phyloP scores from a whole-genome alignment of 441 rosid genomes.

The Capsella rubella region DNA sequence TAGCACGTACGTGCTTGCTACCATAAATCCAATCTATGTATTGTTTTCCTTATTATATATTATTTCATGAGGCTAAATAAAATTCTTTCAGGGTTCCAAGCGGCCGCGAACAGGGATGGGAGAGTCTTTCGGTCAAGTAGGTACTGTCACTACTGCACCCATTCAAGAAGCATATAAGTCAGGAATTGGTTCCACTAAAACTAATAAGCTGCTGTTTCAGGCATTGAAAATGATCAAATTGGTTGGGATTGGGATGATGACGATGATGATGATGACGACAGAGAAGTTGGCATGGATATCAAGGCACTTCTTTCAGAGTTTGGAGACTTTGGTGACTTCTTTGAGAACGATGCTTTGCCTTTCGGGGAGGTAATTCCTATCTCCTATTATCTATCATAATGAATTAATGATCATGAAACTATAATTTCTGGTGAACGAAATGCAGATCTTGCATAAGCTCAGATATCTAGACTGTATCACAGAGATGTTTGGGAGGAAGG shows the following conservation, averaged over 20 bases:
- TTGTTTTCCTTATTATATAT: slow-evolving; percentile 2
- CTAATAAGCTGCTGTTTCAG: slow-evolving; percentile 67
- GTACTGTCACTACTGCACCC: slow-evolving; percentile 55
- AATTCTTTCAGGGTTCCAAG: slow-evolving; percentile 79
- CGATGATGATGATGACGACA: slow-evolving; percentile 77
- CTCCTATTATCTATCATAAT: slow-evolving; percentile 20
- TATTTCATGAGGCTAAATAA: slow-evolving; percentile 29
- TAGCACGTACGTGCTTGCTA: slow-evolving; percentile 22
- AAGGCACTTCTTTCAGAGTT: slow-evolving; percentile 98
- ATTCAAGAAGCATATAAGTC: slow-evolving; percentile 63
- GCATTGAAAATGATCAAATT: slow-evolving; percentile 72
- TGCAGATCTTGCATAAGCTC: neutral
- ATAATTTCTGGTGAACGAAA: slow-evolving; percentile 30
- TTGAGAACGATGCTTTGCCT: slow-evolving; percentile 92
- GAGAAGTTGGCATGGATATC: slow-evolving; percentile 91
- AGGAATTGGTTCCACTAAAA: slow-evolving; percentile 68
- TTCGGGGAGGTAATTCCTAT: slow-evolving; percentile 92
- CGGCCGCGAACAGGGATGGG: slow-evolving; percentile 78
- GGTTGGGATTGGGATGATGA: slow-evolving; percentile 89
- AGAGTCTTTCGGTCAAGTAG: slow-evolving; percentile 79
- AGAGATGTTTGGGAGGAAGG: slow-evolving; percentile 29
- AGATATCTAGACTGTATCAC: slow-evolving; percentile 23
- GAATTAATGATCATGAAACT: neutral
- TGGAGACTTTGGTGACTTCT: slow-evolving; percentile 99
- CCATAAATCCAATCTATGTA: slow-evolving; percentile 16